These are phyloP conservation scores for Carex cristatella DNA, from an alignment of 176 grass and related monocot species.

Conservation along the genomic window DNA sequence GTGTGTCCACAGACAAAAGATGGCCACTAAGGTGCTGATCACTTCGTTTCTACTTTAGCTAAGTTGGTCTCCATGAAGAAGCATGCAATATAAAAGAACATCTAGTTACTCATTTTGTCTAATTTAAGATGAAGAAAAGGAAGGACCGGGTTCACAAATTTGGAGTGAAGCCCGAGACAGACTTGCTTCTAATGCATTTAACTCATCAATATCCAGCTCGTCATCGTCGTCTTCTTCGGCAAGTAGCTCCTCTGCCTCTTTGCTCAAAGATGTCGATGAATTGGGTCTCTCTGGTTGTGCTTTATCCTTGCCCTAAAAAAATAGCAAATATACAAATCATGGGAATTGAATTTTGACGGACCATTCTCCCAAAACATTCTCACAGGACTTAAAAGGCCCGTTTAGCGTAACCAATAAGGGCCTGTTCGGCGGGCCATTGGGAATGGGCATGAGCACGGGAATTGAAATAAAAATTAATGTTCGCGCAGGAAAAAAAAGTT, in stretches of 20 bases:
- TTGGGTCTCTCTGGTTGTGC: slow-evolving; percentile 32
- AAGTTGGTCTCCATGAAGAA: not conserved
- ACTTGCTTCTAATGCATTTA: slow-evolving; percentile 94
- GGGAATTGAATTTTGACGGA: not conserved
- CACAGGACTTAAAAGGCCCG: not conserved
- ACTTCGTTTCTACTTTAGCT: not conserved
- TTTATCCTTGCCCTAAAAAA: slow-evolving; percentile 40
- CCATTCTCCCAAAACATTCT: not conserved
- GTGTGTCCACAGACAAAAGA: not conserved
- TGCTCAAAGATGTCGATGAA: slow-evolving; percentile 51
- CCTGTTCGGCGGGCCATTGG: too few relatives aligned
- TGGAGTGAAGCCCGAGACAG: slow-evolving; percentile 66
- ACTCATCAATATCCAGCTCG: slow-evolving; percentile 87
- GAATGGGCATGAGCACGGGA: too few relatives aligned
- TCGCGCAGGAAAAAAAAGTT: too few relatives aligned
- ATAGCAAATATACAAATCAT: not conserved
- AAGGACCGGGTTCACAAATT: slow-evolving; percentile 54
- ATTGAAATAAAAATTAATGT: too few relatives aligned
- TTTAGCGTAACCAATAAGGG: too few relatives aligned
- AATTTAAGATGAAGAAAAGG: slow-evolving; percentile 13
- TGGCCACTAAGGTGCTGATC: not conserved
- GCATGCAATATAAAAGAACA: not conserved
- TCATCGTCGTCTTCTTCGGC: slow-evolving; percentile 51
- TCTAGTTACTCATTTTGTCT: not conserved
- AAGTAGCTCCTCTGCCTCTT: slow-evolving; percentile 39